Conservation (phyloP, 2,329 filamentous ascomycete genomes). For the Hymenoscyphus albidus region DNA sequence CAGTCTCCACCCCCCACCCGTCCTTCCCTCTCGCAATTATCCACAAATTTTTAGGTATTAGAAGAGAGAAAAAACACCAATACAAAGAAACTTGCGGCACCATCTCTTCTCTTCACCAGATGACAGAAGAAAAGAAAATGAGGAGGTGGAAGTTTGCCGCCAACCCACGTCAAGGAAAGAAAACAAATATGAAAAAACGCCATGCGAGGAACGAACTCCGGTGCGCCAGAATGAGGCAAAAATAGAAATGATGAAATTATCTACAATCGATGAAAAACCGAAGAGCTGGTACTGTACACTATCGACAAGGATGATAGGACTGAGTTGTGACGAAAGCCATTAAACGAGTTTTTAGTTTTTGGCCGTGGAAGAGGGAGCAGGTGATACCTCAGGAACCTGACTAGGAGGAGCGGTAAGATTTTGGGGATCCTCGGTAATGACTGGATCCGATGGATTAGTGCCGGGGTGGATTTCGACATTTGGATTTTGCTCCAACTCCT, state of each 20-base stretch:
- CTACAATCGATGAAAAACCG: conserved; percentile 11
- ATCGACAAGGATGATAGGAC: conserved; percentile 10
- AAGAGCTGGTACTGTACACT: conserved; percentile 14
- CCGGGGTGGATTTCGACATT: conserved; percentile 46
- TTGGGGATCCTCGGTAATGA: conserved; percentile 42
- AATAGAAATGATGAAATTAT: conserved; percentile 6
- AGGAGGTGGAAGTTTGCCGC: not conserved
- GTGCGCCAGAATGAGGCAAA: not conserved
- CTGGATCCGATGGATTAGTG: conserved; percentile 44
- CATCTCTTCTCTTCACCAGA: not conserved
- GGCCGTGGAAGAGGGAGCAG: conserved; percentile 4
- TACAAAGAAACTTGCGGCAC: not conserved
- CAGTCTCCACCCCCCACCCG: not conserved
- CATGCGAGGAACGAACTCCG: not conserved
- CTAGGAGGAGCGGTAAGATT: conserved; percentile 27
- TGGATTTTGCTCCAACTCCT: conserved; percentile 41
- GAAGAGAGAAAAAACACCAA: not conserved
- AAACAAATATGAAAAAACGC: not conserved
- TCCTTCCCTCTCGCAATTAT: not conserved
- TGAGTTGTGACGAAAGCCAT: not conserved
- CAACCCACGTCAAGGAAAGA: not conserved
- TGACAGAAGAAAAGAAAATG: not conserved
- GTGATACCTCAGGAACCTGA: conserved; percentile 28
- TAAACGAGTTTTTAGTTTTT: not conserved
- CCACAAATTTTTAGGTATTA: not conserved